Percentiles rank a stretch among this genome's conserved stretches.
Evolutionary conservation across 2,329 filamentous ascomycete species (phyloP).

Genomic region (Elsinoe necatrix): DNA sequence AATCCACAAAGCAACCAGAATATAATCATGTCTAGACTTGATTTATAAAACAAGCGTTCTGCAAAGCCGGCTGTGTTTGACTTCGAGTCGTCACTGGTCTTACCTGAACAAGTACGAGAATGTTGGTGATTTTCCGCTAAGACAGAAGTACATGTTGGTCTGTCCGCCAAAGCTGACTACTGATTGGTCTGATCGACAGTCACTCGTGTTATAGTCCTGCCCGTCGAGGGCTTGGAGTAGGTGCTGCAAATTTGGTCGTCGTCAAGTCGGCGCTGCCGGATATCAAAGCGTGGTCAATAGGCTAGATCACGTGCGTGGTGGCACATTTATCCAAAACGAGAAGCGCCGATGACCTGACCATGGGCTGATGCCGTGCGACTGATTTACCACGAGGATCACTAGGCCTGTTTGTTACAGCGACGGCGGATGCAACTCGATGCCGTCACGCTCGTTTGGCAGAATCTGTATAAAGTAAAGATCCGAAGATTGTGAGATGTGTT

Average conservation of each 20-base stretch:
- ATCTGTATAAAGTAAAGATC: no score
- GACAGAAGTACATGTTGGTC: neutral
- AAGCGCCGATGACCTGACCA: neutral
- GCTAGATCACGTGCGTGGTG: neutral
- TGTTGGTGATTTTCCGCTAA: constrained; percentile 2
- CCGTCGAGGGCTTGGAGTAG: neutral
- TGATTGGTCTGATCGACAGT: neutral
- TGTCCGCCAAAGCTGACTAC: neutral
- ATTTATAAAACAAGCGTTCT: neutral
- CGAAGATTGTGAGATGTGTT: no score
- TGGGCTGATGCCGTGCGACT: no score
- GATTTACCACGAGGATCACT: no score
- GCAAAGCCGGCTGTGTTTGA: neutral
- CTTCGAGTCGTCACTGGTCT: neutral
- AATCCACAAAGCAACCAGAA: neutral
- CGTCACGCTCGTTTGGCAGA: no score
- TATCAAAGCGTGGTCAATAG: neutral
- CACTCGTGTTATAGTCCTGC: neutral
- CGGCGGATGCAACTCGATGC: no score
- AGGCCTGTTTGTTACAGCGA: no score
- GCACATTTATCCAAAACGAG: neutral
- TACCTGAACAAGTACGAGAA: neutral
- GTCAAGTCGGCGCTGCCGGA: neutral
- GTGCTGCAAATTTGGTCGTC: neutral
- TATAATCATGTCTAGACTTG: neutral